These are phyloP conservation scores for Torrubiellomyces zombiae DNA, from an alignment of 2,329 filamentous ascomycete species.

Conservation along the genomic window DNA sequence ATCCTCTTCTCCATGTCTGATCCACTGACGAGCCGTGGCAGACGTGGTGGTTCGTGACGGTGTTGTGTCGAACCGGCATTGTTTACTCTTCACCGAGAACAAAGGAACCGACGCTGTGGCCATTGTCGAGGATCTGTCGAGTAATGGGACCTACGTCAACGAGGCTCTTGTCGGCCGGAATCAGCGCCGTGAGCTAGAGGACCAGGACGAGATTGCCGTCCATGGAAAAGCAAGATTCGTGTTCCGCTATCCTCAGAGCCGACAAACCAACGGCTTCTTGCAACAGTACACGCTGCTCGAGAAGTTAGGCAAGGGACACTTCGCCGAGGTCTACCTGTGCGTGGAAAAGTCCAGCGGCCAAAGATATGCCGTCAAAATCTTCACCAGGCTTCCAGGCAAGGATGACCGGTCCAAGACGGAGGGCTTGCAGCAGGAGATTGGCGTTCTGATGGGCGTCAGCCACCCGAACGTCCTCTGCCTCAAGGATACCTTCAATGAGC, in stretches of 20 bases:
- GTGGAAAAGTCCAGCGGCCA: slow-evolving; percentile 71
- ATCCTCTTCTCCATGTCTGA: too few species aligned
- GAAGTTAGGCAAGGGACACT: slow-evolving; percentile 85
- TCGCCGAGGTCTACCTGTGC: slow-evolving; percentile 84
- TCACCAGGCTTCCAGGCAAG: slow-evolving; percentile 68
- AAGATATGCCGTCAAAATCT: slow-evolving; percentile 85
- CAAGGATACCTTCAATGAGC: slow-evolving; percentile 89
- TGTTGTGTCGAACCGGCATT: slow-evolving; percentile 78
- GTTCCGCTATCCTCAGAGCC: slow-evolving; percentile 71
- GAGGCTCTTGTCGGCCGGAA: slow-evolving; percentile 83
- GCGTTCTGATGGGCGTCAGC: slow-evolving; percentile 90
- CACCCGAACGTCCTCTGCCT: slow-evolving; percentile 86
- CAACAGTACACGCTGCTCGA: slow-evolving; percentile 76
- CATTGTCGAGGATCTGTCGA: slow-evolving; percentile 82
- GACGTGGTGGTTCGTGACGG: slow-evolving; percentile 61
- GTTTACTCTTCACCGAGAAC: slow-evolving; percentile 47
- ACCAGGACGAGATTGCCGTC: slow-evolving; percentile 82
- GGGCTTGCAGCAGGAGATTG: slow-evolving; percentile 86
- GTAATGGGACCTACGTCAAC: slow-evolving; percentile 93
- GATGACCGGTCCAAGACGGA: slow-evolving; percentile 75
- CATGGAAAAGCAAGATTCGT: slow-evolving; percentile 74
- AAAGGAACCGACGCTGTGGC: slow-evolving; percentile 45
- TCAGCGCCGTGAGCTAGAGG: slow-evolving; percentile 71
- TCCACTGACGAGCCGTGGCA: too few species aligned
- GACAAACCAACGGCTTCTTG: slow-evolving; percentile 59